Conservation (phyloP, 306 rosid genomes). For the Oxytropis ochrocephala region DNA sequence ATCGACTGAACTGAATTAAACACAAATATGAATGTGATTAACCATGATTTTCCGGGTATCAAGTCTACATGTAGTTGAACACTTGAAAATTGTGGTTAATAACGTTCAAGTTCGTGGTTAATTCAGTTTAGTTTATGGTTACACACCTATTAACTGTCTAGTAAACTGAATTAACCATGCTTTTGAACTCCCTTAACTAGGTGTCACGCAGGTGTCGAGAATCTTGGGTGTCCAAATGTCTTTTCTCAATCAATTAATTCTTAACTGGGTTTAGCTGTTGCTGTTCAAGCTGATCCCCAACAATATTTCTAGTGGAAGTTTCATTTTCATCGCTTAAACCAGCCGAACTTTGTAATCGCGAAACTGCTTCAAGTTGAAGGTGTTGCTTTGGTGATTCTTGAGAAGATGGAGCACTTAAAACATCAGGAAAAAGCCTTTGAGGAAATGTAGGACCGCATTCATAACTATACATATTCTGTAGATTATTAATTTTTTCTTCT, state of each 20-base stretch:
- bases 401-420: constrained; percentile 63
- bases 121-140: no score
- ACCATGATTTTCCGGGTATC: no score
- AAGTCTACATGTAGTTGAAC: no score
- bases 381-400: constrained; percentile 42
- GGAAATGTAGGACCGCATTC: constrained; percentile 30
- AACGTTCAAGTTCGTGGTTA: no score
- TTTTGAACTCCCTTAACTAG: no score
- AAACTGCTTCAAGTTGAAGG: constrained; percentile 38
- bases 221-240: no score
- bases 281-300: constrained; percentile 24
- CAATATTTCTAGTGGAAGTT: constrained; percentile 3
- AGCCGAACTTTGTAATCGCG: constrained; percentile 19
- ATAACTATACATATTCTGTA: constrained; percentile 14
- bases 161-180: no score
- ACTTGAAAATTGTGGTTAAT: no score
- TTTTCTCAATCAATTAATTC: constrained; percentile 22
- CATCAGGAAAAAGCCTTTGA: constrained; percentile 46
- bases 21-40: no score
- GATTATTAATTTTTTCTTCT: not conserved
- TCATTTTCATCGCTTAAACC: constrained; percentile 18
- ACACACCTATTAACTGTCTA: no score
- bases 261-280: constrained; percentile 32
- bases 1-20: no score
- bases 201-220: no score